Percentiles rank a stretch among this genome's conserved stretches.
These are phyloP conservation scores for Lepiota venenata DNA, from an alignment of 768 basidiomycete species.

Conservation along the genomic window DNA sequence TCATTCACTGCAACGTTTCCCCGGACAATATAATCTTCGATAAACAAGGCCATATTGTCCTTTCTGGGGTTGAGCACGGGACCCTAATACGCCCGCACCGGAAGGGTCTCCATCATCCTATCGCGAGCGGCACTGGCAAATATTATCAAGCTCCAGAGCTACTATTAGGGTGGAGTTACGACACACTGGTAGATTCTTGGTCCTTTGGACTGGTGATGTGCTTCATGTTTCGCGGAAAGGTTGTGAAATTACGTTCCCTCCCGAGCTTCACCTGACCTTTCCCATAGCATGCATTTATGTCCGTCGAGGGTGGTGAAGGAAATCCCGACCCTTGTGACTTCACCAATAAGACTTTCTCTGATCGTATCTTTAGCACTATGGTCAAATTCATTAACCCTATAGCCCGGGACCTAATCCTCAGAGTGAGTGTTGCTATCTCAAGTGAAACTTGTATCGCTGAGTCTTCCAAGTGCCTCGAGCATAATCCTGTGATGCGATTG, in stretches of 20 bases:
- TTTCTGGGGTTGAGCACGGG: constrained; percentile 38
- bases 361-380: constrained; percentile 11
- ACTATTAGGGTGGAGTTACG: constrained; percentile 51
- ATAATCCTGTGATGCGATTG: constrained; percentile 47
- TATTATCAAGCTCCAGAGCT: constrained; percentile 50
- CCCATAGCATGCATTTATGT: constrained; percentile 39
- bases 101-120: constrained; percentile 9
- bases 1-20: constrained; percentile 44
- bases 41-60: constrained; percentile 40
- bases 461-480: constrained; percentile 46
- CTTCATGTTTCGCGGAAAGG: constrained; percentile 46
- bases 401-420: constrained; percentile 40
- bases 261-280: neutral
- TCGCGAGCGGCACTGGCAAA: neutral
- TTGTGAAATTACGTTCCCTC: constrained; percentile 19
- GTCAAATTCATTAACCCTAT: constrained; percentile 24
- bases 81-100: constrained; percentile 12
- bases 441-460: constrained; percentile 1
- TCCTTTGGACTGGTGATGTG: constrained; percentile 51
- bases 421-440: constrained; percentile 28
- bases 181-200: constrained; percentile 55
- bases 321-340: neutral
- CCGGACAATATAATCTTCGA: constrained; percentile 44
- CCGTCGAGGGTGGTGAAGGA: constrained; percentile 13
- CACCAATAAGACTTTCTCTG: neutral